Evolutionary conservation across 208 protist species (phyloP).

Genomic region (Histomonas meleagridis): DNA sequence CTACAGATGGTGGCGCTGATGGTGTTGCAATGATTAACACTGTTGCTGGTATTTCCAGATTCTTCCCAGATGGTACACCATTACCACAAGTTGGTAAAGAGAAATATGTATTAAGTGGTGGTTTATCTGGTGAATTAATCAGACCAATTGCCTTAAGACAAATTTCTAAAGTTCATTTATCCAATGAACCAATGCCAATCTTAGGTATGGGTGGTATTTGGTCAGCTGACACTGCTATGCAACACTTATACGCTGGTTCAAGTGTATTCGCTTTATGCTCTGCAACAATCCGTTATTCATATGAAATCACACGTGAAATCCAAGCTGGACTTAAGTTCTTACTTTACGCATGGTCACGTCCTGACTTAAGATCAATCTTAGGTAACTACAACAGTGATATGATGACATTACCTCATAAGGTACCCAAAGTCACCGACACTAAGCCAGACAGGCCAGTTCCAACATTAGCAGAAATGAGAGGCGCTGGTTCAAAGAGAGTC

Average conservation of each 20-base stretch:
- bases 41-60: constrained; percentile 60
- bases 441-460: not conserved
- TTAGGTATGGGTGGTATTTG: constrained; percentile 65
- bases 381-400: not conserved
- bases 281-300: constrained; percentile 43
- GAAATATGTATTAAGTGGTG: constrained; percentile 66
- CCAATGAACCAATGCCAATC: constrained; percentile 61
- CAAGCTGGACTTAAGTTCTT: constrained; percentile 41
- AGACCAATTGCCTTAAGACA: constrained; percentile 60
- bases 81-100: constrained; percentile 64
- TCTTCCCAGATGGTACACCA: constrained; percentile 53
- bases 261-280: constrained; percentile 58
- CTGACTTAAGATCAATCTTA: constrained; percentile 38
- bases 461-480: not conserved
- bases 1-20: constrained; percentile 63
- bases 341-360: constrained; percentile 41
- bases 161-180: constrained; percentile 55
- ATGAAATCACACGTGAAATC: constrained; percentile 48
- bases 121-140: constrained; percentile 66
- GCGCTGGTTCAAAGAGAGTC: not conserved
- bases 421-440: not conserved
- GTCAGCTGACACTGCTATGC: constrained; percentile 57
- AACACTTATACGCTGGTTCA: constrained; percentile 67
- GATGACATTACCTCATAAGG: not conserved
- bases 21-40: constrained; percentile 74